phyloP scores from a whole-genome alignment of 768 basidiomycete genomes.

The Lactarius deliciosus region DNA sequence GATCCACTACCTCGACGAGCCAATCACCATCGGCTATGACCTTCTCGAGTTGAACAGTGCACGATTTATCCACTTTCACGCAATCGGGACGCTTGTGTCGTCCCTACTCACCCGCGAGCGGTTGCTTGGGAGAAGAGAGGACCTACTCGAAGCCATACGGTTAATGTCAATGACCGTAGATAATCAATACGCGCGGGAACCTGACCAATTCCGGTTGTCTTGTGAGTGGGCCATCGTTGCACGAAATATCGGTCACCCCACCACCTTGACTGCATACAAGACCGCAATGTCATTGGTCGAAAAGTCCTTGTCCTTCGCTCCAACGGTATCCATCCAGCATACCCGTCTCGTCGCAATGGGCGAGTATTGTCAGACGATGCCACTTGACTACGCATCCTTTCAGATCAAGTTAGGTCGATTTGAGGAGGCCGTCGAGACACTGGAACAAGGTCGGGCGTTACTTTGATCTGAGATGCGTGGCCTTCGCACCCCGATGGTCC shows the following conservation, averaged over 20 bases:
- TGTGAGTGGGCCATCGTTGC: neutral
- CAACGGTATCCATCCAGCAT: neutral
- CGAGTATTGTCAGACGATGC: neutral
- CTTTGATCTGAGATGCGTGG: constrained; percentile 15
- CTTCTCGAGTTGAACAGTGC: neutral
- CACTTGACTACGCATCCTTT: constrained; percentile 13
- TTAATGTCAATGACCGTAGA: neutral
- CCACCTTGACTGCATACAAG: neutral
- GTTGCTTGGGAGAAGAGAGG: neutral
- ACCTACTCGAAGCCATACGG: neutral
- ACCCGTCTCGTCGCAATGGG: neutral
- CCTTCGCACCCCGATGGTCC: constrained; percentile 1
- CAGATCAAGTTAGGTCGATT: constrained; percentile 2
- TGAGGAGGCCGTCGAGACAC: constrained; percentile 14
- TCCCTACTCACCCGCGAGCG: neutral
- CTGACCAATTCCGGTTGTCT: neutral
- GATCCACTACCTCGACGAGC: constrained; percentile 1
- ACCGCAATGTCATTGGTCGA: neutral
- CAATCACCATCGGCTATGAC: neutral
- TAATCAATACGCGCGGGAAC: neutral
- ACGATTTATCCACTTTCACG: neutral
- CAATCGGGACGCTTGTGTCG: accelerated
- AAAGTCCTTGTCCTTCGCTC: neutral
- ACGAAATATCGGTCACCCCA: neutral
- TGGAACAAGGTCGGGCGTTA: constrained; percentile 10